Base-by-base conservation (phyloP, 805 yeast genomes). In the Metschnikowia cerradonensis region DNA sequence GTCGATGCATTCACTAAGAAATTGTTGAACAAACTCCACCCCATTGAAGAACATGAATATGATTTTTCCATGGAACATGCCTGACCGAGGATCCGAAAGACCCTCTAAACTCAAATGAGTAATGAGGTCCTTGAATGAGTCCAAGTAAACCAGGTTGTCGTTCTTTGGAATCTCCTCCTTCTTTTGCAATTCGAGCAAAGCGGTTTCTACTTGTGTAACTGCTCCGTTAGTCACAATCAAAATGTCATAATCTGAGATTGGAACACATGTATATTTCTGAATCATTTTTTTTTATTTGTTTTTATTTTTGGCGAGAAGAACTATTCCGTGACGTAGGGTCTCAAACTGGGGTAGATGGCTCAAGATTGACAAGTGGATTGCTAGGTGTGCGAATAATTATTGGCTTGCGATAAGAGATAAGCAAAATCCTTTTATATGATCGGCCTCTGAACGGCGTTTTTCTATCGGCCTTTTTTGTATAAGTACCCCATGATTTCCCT, bases 1-100 rank as follows among this genome's bases (percentile, higher is more conserved):
- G 41, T 68, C 73, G 20, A 71, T 65, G 40, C 65, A 50, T 48
- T 65, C 65, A 38, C 65, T 55, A 32, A 71, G 59, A 22, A 69
- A 56, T 17, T 62, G 58, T 50, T 70, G 74, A 19, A 71, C 60
- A 48, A 58, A 68, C 17, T 57, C 59, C 47, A 71, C 53, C 1
- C 73, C 73, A 39, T 70, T 57, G 55, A 71, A 71, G 38, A 69
- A 71, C 74, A 71, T 70, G 44, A 71, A 69, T 30, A 71, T 48
- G 7, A 68, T 65, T 50, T 66, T 66, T 2, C 70, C 75, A 7
- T 54, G 51, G 47, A 65, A 66, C 15, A 48, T 31, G 10, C 40
- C 47, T 17, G 40, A 22, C n/a, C 40, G 34, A 36, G 47, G 23
- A 7, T 35, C 15, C 3, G 39, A 14, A 19, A 31, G 8, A 11